Evolutionary conservation across 2,329 filamentous ascomycete species (phyloP), one percentile per base, ranked within the genome.

Genomic region (Diaporthe aspalathi): DNA sequence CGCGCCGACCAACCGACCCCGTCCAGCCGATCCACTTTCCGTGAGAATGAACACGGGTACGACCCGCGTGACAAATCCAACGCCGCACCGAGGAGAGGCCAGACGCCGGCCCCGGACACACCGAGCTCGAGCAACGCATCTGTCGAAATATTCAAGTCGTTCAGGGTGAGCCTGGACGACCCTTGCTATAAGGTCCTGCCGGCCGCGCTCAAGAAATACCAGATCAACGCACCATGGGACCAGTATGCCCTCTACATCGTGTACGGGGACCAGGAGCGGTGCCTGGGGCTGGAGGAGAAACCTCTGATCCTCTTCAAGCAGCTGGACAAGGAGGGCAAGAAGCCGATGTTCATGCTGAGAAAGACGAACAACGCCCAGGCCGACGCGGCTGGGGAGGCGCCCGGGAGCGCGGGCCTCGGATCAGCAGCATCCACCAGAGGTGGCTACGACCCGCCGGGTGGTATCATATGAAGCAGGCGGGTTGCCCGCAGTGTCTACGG

Each of bases 321-420:
- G 80, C 85, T 99, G 70, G 95, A 98, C 79, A 95, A 95, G 80
- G 96, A 98, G 84, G 96, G 96, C 57, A 93, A 97, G 83, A 99
- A 98, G 80, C 96, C 96, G 27, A 98, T 98, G 96, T 99, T 99
- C 79, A 99, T 99, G 96, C 85, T 99, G 70, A 86, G 96, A 70
- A 90, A 90, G 81, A 91, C 88, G 43, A 89, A 87, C 60, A 86
- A 85, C 49, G 86, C 86, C 12, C 83, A 83, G 66, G 82, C 82
- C 29, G 88, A 89, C 65, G 71, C 76, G 12, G 75, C 76, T 2
- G 78, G 74, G 20, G 86, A 87, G 54, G 81, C 83, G 1, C 86
- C 86, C 12, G 87, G 87, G 20, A 89, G 87, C 73, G 87, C 86
- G 8, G 87, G 87, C 14, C 79, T 89, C 32, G 83, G 82, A 12